A percentile compares a stretch with the other conserved stretches of the same genome.
phyloP scores from a whole-genome alignment of 2,329 filamentous ascomycete genomes.

The Colletotrichum sp. region DNA sequence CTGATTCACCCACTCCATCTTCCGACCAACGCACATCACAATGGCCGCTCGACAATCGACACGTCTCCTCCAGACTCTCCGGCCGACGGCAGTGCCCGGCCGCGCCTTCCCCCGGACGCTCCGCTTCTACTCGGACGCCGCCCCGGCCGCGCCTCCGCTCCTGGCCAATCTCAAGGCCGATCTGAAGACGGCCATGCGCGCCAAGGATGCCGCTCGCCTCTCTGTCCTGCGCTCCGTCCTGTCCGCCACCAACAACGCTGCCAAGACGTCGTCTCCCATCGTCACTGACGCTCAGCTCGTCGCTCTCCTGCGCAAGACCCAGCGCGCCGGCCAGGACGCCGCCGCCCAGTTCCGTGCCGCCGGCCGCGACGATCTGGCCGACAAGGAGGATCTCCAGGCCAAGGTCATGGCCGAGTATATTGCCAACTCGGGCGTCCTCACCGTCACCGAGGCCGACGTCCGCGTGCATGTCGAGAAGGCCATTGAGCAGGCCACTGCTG shows the following conservation, averaged over 20 bases:
- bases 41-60: conserved; percentile 28
- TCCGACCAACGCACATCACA: conserved; percentile 6
- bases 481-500: conserved; percentile 54
- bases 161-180: conserved; percentile 62
- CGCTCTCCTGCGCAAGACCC: conserved; percentile 68
- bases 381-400: conserved; percentile 72
- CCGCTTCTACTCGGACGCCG: conserved; percentile 25
- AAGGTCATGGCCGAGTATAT: conserved; percentile 70
- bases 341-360: conserved; percentile 67
- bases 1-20: background rate
- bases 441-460: conserved; percentile 64
- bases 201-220: conserved; percentile 68
- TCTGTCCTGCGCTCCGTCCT: conserved; percentile 72
- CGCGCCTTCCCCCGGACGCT: conserved; percentile 17
- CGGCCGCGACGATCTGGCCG: conserved; percentile 70
- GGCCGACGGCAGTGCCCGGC: conserved; percentile 13
- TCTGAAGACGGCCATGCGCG: conserved; percentile 69
- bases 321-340: conserved; percentile 62
- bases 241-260: conserved; percentile 74
- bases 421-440: conserved; percentile 61
- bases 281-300: conserved; percentile 73
- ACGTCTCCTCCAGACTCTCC: conserved; percentile 26
- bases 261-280: conserved; percentile 75
- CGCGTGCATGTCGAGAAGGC: conserved; percentile 54
- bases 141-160: conserved; percentile 49